These are phyloP conservation scores for Acephala macrosclerotiorum DNA, from an alignment of 2,329 filamentous ascomycete species.

Conservation along the genomic window DNA sequence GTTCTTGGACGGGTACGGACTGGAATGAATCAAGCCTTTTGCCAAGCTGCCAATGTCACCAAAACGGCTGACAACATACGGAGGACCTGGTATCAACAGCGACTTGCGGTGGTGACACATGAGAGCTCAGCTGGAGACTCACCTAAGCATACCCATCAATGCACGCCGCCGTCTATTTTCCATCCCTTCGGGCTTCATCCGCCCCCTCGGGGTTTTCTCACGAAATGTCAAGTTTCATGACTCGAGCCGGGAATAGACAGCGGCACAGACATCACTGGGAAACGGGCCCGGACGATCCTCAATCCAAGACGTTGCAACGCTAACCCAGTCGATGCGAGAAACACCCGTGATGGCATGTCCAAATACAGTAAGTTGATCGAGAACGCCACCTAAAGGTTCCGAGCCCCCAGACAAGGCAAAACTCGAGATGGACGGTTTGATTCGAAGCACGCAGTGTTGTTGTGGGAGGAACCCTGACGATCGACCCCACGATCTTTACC, in stretches of 20 bases:
- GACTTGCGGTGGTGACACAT: constrained; percentile 18
- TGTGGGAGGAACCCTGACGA: too few species aligned
- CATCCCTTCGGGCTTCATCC: constrained; percentile 19
- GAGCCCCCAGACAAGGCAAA: constrained; percentile 9
- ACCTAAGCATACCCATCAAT: not conserved
- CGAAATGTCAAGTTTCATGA: constrained; percentile 34
- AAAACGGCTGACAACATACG: constrained; percentile 15
- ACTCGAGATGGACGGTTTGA: not conserved
- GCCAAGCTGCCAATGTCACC: constrained; percentile 10
- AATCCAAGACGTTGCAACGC: not conserved
- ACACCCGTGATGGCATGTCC: constrained; percentile 2
- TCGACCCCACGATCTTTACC: not conserved
- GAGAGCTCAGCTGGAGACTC: not conserved
- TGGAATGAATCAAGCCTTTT: not conserved
- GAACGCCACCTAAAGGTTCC: not conserved
- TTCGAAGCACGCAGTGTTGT: too few species aligned
- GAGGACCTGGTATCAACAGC: not conserved
- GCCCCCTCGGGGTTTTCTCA: constrained; percentile 22
- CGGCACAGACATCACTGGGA: constrained; percentile 24
- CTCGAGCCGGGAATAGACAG: constrained; percentile 24
- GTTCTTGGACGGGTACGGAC: not conserved
- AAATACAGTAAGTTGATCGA: not conserved
- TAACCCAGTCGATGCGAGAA: constrained; percentile 18
- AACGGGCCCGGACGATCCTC: constrained; percentile 17
- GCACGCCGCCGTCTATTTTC: constrained; percentile 22